Evolutionary conservation across 1,139 yeast species (phyloP), one percentile per base, ranked within the genome.

Genomic region (Hansenula lynferdii): DNA sequence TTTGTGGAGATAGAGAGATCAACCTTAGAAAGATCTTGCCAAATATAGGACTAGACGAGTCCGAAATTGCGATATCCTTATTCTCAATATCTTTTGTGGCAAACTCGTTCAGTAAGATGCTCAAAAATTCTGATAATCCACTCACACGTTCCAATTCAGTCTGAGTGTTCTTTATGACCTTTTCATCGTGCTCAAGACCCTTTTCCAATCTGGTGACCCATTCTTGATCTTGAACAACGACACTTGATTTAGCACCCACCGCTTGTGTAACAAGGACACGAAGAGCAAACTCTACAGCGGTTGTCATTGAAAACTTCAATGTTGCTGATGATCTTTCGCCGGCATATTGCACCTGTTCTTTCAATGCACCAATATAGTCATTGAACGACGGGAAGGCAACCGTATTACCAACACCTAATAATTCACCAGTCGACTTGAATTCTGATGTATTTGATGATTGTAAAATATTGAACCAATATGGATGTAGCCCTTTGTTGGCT

Each of bases 401-500:
- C 2, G 49, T 51, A 6, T 62, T 53, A 5, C 62, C 59, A 5
- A 51, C 43, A 1, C 73, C 75, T 28, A 76, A 51, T 14, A 73
- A 53, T 31, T 74, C 77, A 8, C 60, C 39, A 0, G 77, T 71
- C 0, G 77, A 52, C 32, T 64, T 67, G 45, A 64, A 64, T n/a
- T 67, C 72, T 0, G 45, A 42, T 0, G 53, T 50, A 34, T 65
- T 67, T 6, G 74, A 60, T 0, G 77, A 65, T 48, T 69, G 74
- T 34, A 68, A 54, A 8, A 64, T 49, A 36, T 58, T 55, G 40
- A 64, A 64, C 68, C 69, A 65, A 69, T 85, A 76, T 0, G 97
- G 97, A 54, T 86, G 80, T 22, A 92, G 65, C 0, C 97, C 97
- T 43, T 77, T 77, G n/a, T 61, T 60, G 0, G 96, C 83, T 57